A percentile compares a stretch with the other conserved stretches of the same genome.
These are phyloP conservation scores for Sanghuangporus baumii DNA, from an alignment of 1,284 basidiomycete species.

Conservation along the genomic window DNA sequence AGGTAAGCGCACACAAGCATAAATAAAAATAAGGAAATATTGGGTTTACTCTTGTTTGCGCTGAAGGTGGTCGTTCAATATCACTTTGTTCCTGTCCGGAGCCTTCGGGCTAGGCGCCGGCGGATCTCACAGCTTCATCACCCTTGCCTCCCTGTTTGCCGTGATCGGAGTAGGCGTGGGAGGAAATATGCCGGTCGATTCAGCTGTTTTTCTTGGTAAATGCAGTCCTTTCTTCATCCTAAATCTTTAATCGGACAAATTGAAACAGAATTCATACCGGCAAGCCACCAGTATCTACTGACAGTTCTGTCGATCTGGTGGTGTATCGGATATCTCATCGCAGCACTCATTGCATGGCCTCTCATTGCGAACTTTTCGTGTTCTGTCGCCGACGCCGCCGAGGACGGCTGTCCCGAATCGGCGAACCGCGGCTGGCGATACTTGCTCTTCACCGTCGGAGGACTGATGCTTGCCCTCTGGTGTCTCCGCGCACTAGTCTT, in stretches of 20 bases:
- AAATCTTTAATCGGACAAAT: not conserved
- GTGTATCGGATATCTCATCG: constrained; percentile 56
- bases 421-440: constrained; percentile 66
- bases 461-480: constrained; percentile 49
- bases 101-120: constrained; percentile 61
- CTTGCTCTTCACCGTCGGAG: constrained; percentile 33
- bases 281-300: constrained; percentile 56
- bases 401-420: constrained; percentile 31
- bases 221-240: constrained; percentile 1
- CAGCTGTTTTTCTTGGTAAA: constrained; percentile 70
- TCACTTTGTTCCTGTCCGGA: constrained; percentile 66
- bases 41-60: no score
- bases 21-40: no score
- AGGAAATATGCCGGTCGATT: constrained; percentile 75
- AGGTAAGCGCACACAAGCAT: constrained; percentile 28
- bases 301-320: constrained; percentile 63
- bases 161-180: constrained; percentile 62
- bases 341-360: constrained; percentile 61
- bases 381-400: constrained; percentile 25
- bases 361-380: constrained; percentile 62
- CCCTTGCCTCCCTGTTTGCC: constrained; percentile 48
- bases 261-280: constrained; percentile 48
- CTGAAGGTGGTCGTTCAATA: constrained; percentile 62
- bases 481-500: constrained; percentile 55
- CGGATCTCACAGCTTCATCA: constrained; percentile 46